phyloP scores from a whole-genome alignment of 345 rosid species.

The Aquilaria sinensis region DNA sequence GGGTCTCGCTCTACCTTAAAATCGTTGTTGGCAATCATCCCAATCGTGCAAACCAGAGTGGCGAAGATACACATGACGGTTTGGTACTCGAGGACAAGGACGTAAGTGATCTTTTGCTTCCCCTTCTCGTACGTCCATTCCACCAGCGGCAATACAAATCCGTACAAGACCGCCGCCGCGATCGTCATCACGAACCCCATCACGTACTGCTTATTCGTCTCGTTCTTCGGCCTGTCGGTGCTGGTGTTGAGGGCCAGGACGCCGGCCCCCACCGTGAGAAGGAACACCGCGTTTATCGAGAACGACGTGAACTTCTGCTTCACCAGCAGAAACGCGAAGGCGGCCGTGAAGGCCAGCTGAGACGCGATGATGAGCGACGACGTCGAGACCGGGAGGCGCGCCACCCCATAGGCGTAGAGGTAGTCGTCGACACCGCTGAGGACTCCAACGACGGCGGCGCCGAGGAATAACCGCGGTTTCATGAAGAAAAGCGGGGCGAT shows the following conservation, averaged over 20 bases:
- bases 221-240: slow-evolving; percentile 40
- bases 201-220: slow-evolving; percentile 31
- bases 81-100: slow-evolving; percentile 69
- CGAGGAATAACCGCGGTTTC: slow-evolving; percentile 27
- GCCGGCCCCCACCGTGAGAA: slow-evolving; percentile 43
- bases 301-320: slow-evolving; percentile 58
- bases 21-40: slow-evolving; percentile 52
- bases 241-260: slow-evolving; percentile 42
- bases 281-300: slow-evolving; percentile 48
- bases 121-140: slow-evolving; percentile 58
- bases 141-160: slow-evolving; percentile 58
- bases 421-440: slow-evolving; percentile 57
- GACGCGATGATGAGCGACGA: slow-evolving; percentile 47
- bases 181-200: slow-evolving; percentile 53
- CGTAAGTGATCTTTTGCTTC: slow-evolving; percentile 39
- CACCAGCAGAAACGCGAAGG: slow-evolving; percentile 60
- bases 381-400: slow-evolving; percentile 68
- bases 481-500: slow-evolving; percentile 26
- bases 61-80: slow-evolving; percentile 53
- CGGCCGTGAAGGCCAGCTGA: slow-evolving; percentile 66
- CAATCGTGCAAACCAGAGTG: slow-evolving; percentile 43
- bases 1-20: slow-evolving; percentile 35
- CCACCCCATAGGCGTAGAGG: slow-evolving; percentile 56
- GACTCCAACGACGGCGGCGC: slow-evolving; percentile 42
- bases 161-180: slow-evolving; percentile 47